phyloP scores from a whole-genome alignment of 2,329 filamentous ascomycete genomes.

The Colletotrichum sp. region DNA sequence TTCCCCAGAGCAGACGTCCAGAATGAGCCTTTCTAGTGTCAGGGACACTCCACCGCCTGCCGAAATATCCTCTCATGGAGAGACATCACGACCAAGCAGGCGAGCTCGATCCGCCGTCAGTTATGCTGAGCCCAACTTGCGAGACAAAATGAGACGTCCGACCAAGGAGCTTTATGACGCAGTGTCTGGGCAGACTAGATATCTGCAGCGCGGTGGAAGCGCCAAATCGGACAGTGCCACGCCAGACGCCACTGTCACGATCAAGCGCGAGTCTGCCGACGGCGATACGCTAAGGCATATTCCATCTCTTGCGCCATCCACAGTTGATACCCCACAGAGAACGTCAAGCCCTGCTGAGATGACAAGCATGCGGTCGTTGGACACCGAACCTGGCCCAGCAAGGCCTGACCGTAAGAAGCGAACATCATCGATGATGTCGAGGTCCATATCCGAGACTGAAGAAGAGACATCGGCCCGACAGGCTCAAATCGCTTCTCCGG shows the following conservation, averaged over 20 bases:
- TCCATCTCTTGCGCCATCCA: constrained; percentile 14
- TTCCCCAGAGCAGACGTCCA: constrained; percentile 52
- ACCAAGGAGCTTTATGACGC: constrained; percentile 79
- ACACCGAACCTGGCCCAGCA: constrained; percentile 35
- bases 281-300: constrained; percentile 36
- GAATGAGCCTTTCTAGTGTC: constrained; percentile 40
- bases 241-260: constrained; percentile 27
- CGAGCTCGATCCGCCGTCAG: constrained; percentile 73
- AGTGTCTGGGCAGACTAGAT: constrained; percentile 68
- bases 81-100: constrained; percentile 69
- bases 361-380: constrained; percentile 37
- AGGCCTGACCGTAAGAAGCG: constrained; percentile 46
- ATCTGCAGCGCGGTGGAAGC: constrained; percentile 29
- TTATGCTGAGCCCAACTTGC: constrained; percentile 82
- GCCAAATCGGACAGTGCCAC: constrained; percentile 44
- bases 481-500: not conserved
- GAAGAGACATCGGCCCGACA: not conserved
- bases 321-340: not conserved
- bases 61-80: constrained; percentile 59
- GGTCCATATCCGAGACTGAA: constrained; percentile 7
- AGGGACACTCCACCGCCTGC: constrained; percentile 65
- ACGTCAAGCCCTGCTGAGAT: constrained; percentile 41
- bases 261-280: constrained; percentile 38
- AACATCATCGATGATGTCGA: constrained; percentile 33
- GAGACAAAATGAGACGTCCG: constrained; percentile 83